Percentiles rank a stretch among this genome's conserved stretches.
phyloP scores from a whole-genome alignment of 2,329 filamentous ascomycete species.

The Alternaria metachromatica region DNA sequence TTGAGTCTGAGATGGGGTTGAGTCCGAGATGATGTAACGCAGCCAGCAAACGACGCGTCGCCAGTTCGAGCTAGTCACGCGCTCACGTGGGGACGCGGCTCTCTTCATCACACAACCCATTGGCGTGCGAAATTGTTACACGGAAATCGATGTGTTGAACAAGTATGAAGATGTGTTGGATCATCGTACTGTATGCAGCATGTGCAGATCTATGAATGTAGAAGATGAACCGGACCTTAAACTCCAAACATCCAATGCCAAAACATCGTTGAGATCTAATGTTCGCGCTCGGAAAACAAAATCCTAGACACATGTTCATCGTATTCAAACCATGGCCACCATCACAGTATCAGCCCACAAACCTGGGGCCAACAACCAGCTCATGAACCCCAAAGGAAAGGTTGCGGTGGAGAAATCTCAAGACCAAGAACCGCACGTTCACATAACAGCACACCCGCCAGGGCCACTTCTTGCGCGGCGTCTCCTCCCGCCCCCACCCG shows the following conservation, averaged over 20 bases:
- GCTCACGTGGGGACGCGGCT: neutral
- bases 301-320: neutral
- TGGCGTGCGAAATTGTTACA: neutral
- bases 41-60: neutral
- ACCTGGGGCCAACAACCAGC: neutral
- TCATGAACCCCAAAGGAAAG: too few relatives aligned
- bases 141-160: neutral
- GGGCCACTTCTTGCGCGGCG: conserved; percentile 56
- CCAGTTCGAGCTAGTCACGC: neutral
- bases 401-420: too few relatives aligned
- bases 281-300: neutral
- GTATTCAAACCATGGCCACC: neutral
- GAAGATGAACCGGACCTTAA: rapidly evolving
- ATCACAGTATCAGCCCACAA: neutral
- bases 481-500: conserved; percentile 51
- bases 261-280: neutral
- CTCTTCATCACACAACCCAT: neutral
- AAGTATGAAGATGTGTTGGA: neutral
- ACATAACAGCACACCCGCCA: conserved; percentile 57
- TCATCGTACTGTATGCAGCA: neutral
- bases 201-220: neutral
- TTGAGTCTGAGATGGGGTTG: neutral
- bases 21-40: neutral
- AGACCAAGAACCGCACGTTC: too few relatives aligned
- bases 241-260: neutral